Conservation (phyloP, 2,329 filamentous ascomycete genomes). For the Dryadomyces sulphureus region DNA sequence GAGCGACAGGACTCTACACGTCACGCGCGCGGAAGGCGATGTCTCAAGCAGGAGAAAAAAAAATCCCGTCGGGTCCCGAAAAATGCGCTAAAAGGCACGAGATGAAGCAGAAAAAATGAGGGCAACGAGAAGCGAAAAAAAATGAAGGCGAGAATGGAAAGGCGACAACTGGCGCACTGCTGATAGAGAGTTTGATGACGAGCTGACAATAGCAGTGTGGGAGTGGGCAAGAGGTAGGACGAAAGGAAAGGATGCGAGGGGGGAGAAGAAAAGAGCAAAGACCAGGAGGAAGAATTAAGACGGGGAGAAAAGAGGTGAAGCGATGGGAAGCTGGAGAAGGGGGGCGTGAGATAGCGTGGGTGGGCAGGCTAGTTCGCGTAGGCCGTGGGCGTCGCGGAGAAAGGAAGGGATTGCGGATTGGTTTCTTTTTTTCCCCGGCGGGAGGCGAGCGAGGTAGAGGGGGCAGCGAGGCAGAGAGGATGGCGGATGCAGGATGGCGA, state of each 20-base stretch:
- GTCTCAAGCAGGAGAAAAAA: too few relatives aligned
- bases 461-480: background rate
- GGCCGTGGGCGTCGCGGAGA: background rate
- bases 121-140: background rate
- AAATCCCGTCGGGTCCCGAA: background rate
- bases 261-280: conserved; percentile 2
- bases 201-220: background rate
- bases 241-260: background rate
- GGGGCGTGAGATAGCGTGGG: background rate
- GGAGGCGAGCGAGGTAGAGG: background rate
- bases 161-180: background rate
- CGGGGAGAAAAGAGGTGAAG: conserved; percentile 1
- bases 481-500: background rate
- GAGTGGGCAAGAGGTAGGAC: background rate
- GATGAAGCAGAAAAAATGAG: background rate
- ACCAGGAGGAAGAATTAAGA: background rate
- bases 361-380: background rate
- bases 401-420: background rate
- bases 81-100: background rate
- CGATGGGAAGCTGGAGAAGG: background rate
- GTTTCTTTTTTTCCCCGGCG: background rate
- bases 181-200: background rate
- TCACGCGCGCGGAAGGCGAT: background rate
- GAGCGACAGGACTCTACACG: too few relatives aligned
- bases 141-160: background rate